Evolutionary conservation across 805 yeast genomes (phyloP), one percentile per base, ranked within the genome.

Genomic region (Yamadazyma akitaensis): DNA sequence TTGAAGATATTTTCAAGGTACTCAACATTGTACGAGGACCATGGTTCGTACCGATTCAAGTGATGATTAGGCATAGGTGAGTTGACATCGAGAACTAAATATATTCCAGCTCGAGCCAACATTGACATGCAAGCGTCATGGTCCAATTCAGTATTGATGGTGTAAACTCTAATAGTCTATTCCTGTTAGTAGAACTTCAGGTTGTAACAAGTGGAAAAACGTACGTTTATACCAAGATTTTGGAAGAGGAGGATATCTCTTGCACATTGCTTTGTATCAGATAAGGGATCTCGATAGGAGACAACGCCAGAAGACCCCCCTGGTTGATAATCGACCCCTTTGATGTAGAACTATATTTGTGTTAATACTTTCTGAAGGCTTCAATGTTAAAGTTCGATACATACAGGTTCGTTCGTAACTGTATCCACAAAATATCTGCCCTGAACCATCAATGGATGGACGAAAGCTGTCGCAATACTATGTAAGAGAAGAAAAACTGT

Each of bases 311-410:
- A 83, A 0, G 96, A 84, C 0, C 97, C 98, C 9, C 97, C 97
- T 0, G 97, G 97, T 60, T 92, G 97, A 61, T 91, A 91, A 63
- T 92, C 98, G 1, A 92, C 86, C 16, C 98, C 98, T 63, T 80
- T 84, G 32, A 91, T 76, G 56, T 75, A 83, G 60, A 92, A 91
- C 81, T 82, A 43, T 12, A 46, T 39, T 46, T 37, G 31, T 40
- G 56, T 61, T 54, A 53, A 55, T 50, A 50, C 34, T 21, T 18
- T 13, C 17, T 31, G 17, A 30, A 17, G n/a, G 17, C 5, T 17
- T 33, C 17, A 28, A 12, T 18, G 10, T 24, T 21, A 11, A 21
- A 21, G 9, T 28, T 21, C 21, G 17, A 14, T 14, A 59, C 73
- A 32, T 75, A 82, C 88, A 8, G 91, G 91, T 50, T 83, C 82